A percentile compares a stretch with the other conserved stretches of the same genome.
Conservation (phyloP, 805 yeast genomes). For the Saccharomycopsis schoenii region DNA sequence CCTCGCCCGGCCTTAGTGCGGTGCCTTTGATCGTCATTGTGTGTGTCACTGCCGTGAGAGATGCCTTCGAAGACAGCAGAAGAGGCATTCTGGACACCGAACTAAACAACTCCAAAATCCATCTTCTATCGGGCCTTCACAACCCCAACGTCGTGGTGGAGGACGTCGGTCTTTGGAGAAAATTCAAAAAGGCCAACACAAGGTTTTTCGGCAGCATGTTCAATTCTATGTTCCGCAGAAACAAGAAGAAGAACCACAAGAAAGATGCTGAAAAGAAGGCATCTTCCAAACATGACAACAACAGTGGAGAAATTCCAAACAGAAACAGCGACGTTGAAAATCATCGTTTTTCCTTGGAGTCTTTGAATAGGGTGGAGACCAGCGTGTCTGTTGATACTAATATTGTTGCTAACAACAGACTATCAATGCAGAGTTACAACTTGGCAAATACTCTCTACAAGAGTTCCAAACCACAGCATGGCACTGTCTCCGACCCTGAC, state of each 20-base stretch:
- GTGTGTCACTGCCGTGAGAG: slow-evolving; percentile 61
- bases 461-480: slow-evolving; percentile 21
- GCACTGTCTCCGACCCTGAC: slow-evolving; percentile 22
- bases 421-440: slow-evolving; percentile 17
- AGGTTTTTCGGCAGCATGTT: slow-evolving; percentile 20
- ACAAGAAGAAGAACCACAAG: not conserved
- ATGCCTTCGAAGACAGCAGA: slow-evolving; percentile 68
- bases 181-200: slow-evolving; percentile 51
- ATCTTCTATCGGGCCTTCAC: slow-evolving; percentile 39
- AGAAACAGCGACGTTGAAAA: slow-evolving; percentile 1
- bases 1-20: slow-evolving; percentile 62
- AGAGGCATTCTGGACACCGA: slow-evolving; percentile 57
- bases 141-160: slow-evolving; percentile 52
- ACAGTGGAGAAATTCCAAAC: not conserved
- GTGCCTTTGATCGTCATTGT: slow-evolving; percentile 79
- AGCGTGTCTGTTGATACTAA: not conserved
- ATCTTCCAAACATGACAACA: not conserved
- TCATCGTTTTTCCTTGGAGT: slow-evolving; percentile 3
- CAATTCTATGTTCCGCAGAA: slow-evolving; percentile 11
- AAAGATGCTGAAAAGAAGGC: slow-evolving; percentile 20
- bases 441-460: slow-evolving; percentile 14
- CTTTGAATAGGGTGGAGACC: slow-evolving; percentile 6
- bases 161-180: slow-evolving; percentile 54
- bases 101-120: slow-evolving; percentile 56
- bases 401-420: slow-evolving; percentile 1